phyloP scores from a whole-genome alignment of 1,284 basidiomycete species.

The Chalciporus sp. region DNA sequence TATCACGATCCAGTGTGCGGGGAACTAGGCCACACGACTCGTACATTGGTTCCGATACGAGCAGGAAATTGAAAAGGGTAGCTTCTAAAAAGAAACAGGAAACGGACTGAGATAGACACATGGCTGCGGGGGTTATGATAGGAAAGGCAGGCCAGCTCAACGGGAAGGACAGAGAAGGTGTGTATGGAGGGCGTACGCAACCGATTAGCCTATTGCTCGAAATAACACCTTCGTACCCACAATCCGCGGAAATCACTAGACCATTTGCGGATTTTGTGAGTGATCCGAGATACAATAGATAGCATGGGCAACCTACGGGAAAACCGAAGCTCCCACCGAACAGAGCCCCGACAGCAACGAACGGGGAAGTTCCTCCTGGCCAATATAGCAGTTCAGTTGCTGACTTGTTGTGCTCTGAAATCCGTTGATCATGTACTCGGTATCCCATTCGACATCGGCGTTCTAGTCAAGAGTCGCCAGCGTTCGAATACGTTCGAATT shows the following conservation, averaged over 20 bases:
- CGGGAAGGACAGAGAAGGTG: constrained; percentile 11
- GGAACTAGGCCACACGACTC: constrained; percentile 25
- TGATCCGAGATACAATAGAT: constrained; percentile 30
- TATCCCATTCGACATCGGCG: neutral
- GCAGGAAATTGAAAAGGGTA: constrained; percentile 13
- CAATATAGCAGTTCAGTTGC: constrained; percentile 8
- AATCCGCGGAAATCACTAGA: constrained; percentile 34
- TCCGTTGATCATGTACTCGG: neutral
- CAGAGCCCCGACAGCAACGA: neutral
- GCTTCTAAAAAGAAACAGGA: constrained; percentile 13
- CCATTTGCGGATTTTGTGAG: constrained; percentile 24
- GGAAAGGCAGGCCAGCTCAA: constrained; percentile 17
- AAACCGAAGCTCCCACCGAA: neutral
- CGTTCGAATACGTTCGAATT: neutral
- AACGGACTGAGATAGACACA: constrained; percentile 9
- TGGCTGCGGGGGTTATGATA: constrained; percentile 13
- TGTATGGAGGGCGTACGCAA: constrained; percentile 17
- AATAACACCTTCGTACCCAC: constrained; percentile 26
- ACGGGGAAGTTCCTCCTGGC: neutral
- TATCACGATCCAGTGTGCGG: constrained; percentile 32
- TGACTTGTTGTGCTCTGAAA: neutral
- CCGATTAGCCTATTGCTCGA: constrained; percentile 27
- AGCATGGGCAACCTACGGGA: constrained; percentile 10
- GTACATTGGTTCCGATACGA: neutral
- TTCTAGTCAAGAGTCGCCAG: neutral